These are phyloP conservation scores for Nemania sp. DNA, from an alignment of 2,329 filamentous ascomycete genomes.

Conservation along the genomic window DNA sequence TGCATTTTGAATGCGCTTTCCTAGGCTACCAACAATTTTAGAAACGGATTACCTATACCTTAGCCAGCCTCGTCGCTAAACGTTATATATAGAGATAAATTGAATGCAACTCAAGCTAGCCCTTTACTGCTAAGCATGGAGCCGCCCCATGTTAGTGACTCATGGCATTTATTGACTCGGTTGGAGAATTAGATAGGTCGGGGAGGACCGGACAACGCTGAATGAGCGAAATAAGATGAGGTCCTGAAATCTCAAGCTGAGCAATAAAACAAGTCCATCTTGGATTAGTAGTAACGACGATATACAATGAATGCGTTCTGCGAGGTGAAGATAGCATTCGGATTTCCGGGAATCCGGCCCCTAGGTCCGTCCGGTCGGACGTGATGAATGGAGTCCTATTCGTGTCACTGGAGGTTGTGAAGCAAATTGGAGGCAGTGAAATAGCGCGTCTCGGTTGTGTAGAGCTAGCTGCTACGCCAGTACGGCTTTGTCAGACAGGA, in stretches of 20 bases:
- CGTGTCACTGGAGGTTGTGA: constrained; percentile 12
- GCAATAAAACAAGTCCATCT: background rate
- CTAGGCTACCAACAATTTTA: background rate
- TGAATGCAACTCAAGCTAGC: constrained; percentile 2
- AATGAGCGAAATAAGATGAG: constrained; percentile 14
- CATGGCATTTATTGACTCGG: too few relatives aligned
- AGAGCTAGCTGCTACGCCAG: background rate
- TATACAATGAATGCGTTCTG: constrained; percentile 11
- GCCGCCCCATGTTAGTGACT: background rate
- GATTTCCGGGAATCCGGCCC: constrained; percentile 26
- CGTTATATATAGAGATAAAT: background rate
- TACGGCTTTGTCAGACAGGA: background rate
- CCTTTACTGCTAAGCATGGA: constrained; percentile 1
- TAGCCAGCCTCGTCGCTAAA: background rate
- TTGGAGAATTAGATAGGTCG: background rate
- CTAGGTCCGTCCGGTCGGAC: constrained; percentile 30
- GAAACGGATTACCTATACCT: background rate
- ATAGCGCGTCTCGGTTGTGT: background rate
- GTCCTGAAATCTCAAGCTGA: background rate
- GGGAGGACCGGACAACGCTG: background rate
- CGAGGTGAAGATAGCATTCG: constrained; percentile 9
- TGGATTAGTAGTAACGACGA: constrained; percentile 3
- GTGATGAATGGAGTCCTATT: background rate
- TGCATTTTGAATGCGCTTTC: constrained; percentile 1
- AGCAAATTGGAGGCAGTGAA: background rate